These are phyloP conservation scores for Epichloe brachyelytri DNA, from an alignment of 2,329 filamentous ascomycete genomes.

Conservation along the genomic window DNA sequence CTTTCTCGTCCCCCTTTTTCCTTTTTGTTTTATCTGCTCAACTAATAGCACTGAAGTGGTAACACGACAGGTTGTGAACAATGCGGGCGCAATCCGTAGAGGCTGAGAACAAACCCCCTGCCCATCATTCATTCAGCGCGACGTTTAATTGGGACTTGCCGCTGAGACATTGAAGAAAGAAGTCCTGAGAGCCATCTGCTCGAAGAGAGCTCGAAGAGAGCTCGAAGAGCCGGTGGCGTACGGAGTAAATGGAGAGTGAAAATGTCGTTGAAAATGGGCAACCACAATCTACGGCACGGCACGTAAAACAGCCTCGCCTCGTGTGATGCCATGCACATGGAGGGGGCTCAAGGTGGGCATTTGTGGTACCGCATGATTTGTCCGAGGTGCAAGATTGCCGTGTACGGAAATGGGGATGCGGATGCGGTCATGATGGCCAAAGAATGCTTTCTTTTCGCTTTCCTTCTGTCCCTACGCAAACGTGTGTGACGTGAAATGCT, in stretches of 20 bases:
- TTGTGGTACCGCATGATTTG: neutral
- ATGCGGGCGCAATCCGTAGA: neutral
- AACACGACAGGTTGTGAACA: neutral
- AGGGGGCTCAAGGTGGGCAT: neutral
- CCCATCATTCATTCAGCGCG: neutral
- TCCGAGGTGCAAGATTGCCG: neutral
- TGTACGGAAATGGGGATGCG: neutral
- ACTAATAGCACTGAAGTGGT: neutral
- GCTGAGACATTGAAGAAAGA: too few species aligned
- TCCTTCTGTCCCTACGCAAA: too few species aligned
- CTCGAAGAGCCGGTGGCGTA: too few species aligned
- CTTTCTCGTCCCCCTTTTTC: neutral
- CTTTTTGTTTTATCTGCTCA: neutral
- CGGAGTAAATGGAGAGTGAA: neutral
- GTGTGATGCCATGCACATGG: neutral
- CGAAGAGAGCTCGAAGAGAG: too few species aligned
- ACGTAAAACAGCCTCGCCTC: neutral
- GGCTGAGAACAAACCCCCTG: too few species aligned
- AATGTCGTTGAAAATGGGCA: neutral
- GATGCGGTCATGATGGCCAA: too few species aligned
- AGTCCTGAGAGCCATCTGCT: too few species aligned
- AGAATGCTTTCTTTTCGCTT: too few species aligned
- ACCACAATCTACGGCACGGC: constrained; percentile 1
- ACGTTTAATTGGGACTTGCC: neutral
- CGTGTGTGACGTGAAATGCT: too few species aligned